phyloP scores from a whole-genome alignment of 164 flowering plant genomes.

The Piper betle region DNA sequence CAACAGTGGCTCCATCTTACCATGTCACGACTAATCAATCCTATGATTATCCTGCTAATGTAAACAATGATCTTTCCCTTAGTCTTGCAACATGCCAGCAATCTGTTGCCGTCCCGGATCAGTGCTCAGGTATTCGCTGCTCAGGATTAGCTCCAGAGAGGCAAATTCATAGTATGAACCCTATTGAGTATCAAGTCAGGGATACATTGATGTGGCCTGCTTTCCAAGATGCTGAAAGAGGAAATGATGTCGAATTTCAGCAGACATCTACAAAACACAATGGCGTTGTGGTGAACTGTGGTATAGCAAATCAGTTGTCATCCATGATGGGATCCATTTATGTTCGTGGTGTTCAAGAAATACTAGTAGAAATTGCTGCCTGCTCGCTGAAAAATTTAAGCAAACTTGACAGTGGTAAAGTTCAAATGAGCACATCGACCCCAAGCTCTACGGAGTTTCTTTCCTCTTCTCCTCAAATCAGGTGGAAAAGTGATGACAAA shows the following conservation, averaged over 20 bases:
- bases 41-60: slow-evolving; percentile 17
- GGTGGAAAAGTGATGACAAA: slow-evolving; percentile 25
- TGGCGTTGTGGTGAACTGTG: slow-evolving; percentile 26
- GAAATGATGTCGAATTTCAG: slow-evolving; percentile 21
- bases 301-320: slow-evolving; percentile 13
- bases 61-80: slow-evolving; percentile 44
- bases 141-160: slow-evolving; percentile 18
- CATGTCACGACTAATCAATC: slow-evolving; percentile 13
- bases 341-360: slow-evolving; percentile 50
- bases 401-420: slow-evolving; percentile 10
- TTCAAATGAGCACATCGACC: slow-evolving; percentile 8
- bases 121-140: slow-evolving; percentile 36
- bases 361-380: slow-evolving; percentile 55
- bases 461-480: slow-evolving; percentile 11
- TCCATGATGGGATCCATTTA: slow-evolving; percentile 45
- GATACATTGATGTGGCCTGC: slow-evolving; percentile 1
- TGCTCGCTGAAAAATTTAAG: slow-evolving; percentile 41
- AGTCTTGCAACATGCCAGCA: slow-evolving; percentile 53
- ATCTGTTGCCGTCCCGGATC: slow-evolving; percentile 28
- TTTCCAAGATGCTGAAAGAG: neutral
- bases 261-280: slow-evolving; percentile 28
- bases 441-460: slow-evolving; percentile 17
- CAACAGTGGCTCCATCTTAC: slow-evolving; percentile 14
- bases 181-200: slow-evolving; percentile 2
- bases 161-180: neutral